Evolutionary conservation across 1,284 basidiomycete species (phyloP), one percentile per base, ranked within the genome.

Genomic region (Moesziomyces sp.): DNA sequence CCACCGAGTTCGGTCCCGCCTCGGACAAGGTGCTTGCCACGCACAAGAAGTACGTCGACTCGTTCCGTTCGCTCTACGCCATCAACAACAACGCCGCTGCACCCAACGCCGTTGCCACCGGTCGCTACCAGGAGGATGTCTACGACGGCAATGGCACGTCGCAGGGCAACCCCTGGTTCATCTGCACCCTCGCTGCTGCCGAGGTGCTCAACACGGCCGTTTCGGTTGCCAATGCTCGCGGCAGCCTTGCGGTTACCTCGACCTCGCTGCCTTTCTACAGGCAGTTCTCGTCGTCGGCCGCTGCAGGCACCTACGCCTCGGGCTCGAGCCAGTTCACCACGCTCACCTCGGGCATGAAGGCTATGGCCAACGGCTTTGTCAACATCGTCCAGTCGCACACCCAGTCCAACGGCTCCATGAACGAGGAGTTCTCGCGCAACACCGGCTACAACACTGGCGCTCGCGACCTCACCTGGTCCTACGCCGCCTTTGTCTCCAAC

Each of bases 151-250:
- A 57, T 10, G 57, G 50, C 18, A 62, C 56, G 3, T 64, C 62
- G 19, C 49, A 69, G 53, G 76, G 73, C 49, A 78, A 78, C 57
- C 76, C 76, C 14, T 78, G 76, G 76, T 78, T 60, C 70, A 60
- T 78, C 38, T 76, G 73, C 52, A 78, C 76, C 3, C 58, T 67
- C 3, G 70, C 76, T 13, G 66, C 69, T 1, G 70, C 72, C 30
- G 76, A 78, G 64, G 58, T 78, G 18, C 60, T 78, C 48, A 68
- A 78, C 74, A 63, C 64, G 0, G 73, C 74, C 26, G 42, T 68
- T 5, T 45, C 52, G 11, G 60, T 64, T 3, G 69, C 63, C 26
- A 58, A 49, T 35, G 30, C 52, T 1, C 67, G 55, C 2, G 70
- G 64, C 28, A 58, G 44, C 11, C 46, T 74, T 8, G 44, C 47